phyloP scores from a whole-genome alignment of 1,284 basidiomycete genomes.

The Phellopilus nigrolimitatus region DNA sequence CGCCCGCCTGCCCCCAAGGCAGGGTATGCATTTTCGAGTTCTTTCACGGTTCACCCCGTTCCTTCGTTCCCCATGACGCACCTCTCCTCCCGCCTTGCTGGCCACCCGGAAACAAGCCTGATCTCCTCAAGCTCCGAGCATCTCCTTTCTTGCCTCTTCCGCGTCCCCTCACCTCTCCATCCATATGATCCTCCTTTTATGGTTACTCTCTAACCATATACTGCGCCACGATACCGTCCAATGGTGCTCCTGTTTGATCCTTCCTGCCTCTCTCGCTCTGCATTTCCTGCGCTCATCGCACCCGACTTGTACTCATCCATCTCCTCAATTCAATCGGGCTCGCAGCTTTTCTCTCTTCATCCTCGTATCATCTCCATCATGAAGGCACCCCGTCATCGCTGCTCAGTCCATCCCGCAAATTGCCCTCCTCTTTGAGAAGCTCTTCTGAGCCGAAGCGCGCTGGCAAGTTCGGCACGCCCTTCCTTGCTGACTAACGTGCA shows the following conservation, averaged over 20 bases:
- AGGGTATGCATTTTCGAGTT: no score
- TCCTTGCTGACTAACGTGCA: no score
- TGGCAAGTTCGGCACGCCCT: no score
- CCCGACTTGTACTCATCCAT: background rate
- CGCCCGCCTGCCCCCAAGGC: no score
- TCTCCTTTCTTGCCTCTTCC: conserved; percentile 1
- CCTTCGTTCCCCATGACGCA: background rate
- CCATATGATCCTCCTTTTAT: conserved; percentile 1
- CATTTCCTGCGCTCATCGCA: background rate
- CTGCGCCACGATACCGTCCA: no score
- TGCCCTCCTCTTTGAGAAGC: background rate
- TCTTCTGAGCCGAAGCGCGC: background rate
- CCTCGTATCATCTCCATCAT: background rate
- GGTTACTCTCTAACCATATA: no score
- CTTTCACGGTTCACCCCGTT: no score
- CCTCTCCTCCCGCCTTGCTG: background rate
- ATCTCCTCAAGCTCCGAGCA: background rate
- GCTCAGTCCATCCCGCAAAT: no score
- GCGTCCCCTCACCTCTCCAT: conserved; percentile 1
- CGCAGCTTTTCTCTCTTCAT: background rate
- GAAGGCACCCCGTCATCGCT: background rate
- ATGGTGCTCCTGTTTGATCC: no score
- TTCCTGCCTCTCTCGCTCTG: background rate
- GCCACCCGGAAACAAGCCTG: background rate
- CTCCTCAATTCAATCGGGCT: background rate